These are phyloP conservation scores for Blastobotrys raffinosifermentans DNA, from an alignment of 1,139 yeast genomes.

Conservation along the genomic window DNA sequence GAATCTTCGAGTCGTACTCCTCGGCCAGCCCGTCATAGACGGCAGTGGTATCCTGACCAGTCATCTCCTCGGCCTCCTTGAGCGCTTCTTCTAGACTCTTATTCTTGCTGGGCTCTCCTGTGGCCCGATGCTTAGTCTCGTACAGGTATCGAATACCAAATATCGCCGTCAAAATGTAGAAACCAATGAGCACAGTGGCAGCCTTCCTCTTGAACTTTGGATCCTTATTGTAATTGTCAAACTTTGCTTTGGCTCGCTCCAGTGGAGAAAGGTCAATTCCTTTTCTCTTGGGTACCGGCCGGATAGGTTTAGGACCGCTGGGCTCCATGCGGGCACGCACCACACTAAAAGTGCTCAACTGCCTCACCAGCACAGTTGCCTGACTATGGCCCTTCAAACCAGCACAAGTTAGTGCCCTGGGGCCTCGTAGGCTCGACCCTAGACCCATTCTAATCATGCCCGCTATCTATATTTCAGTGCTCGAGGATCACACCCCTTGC, in stretches of 20 bases:
- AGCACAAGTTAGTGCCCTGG: too few relatives aligned
- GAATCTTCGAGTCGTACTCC: conserved; percentile 75
- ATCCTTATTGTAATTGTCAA: conserved; percentile 8
- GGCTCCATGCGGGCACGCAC: too few relatives aligned
- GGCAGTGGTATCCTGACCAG: conserved; percentile 64
- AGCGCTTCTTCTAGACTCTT: conserved; percentile 5
- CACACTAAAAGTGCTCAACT: too few relatives aligned
- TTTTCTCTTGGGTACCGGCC: too few relatives aligned
- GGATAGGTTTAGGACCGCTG: too few relatives aligned
- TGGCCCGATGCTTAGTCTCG: conserved; percentile 34
- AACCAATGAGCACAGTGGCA: conserved; percentile 17
- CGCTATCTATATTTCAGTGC: too few relatives aligned
- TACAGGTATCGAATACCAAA: conserved; percentile 30
- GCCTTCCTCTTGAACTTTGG: conserved; percentile 9
- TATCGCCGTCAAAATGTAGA: conserved; percentile 26
- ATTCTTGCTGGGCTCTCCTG: conserved; percentile 33
- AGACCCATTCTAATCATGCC: too few relatives aligned
- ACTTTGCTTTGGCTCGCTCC: conserved; percentile 7
- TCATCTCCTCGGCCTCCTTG: conserved; percentile 16
- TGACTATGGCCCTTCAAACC: too few relatives aligned
- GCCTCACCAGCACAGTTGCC: too few relatives aligned
- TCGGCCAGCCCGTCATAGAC: conserved; percentile 76
- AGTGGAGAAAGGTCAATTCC: conserved; percentile 9
- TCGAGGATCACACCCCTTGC: too few relatives aligned
- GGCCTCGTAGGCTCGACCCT: too few relatives aligned